Base-by-base conservation (phyloP, 2,329 filamentous ascomycete species). In the Pyricularia sp. region DNA sequence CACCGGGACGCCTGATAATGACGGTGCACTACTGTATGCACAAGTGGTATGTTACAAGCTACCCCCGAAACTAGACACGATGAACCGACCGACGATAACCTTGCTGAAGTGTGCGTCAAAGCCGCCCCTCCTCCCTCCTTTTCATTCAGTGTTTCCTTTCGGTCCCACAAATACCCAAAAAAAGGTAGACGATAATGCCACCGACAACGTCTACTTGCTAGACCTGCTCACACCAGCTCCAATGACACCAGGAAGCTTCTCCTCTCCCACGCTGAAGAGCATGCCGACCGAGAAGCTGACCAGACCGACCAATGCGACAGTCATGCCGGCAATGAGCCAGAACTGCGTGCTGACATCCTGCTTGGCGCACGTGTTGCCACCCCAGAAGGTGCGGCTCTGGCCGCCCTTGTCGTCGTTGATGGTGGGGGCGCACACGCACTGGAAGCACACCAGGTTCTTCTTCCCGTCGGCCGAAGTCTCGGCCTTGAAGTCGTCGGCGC, bases 181-280 rank as follows among this genome's bases (percentile, higher is more conserved):
- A 4, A 35, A n/a, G n/a, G 30, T 13, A 44, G 6, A 59, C 10
- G 55, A 19, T 28, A 16, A 16, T 6, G 10, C 4, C 26, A 30
- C 10, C 4, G 9, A 28, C 24, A 26, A 2, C 4, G 19, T 59
- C 30, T 79, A 84, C 76, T 88, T 91, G 40, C 87, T 82, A 13
- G 63, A 19, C 66, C 86, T 84, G 68, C 88, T 90, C 49, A 99
- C 93, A 68, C 94, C 94, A 62, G 94, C 94, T n/a, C 92, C 91
- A 75, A 99, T 93, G 9, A 99, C 93, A 70, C 92, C 92, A 0
- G 94, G 94, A 68, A 97, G 80, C 77, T 92, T 89, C 79, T 96
- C 87, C 74, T 89, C 85, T 40, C 93, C 94, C 71, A 97, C 90
- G 68, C 80, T 87, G 76, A 88, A 94, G 64, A 99, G 76, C 81